A percentile compares a stretch with the other conserved stretches of the same genome.
These are phyloP conservation scores for Erysiphe neolycopersici DNA, from an alignment of 2,329 filamentous ascomycete species.

Conservation along the genomic window DNA sequence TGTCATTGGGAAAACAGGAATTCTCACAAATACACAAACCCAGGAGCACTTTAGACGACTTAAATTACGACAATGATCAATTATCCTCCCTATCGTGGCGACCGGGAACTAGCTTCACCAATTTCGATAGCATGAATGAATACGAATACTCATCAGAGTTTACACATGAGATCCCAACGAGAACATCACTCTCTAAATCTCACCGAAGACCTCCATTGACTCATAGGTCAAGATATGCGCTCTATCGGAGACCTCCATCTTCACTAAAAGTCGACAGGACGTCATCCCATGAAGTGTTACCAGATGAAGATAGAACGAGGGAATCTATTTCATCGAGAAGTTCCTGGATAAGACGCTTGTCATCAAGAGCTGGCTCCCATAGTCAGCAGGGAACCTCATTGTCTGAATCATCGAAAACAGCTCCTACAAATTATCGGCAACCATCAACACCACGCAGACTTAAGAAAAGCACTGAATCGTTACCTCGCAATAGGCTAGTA, in stretches of 20 bases:
- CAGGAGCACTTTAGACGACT: constrained; percentile 6
- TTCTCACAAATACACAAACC: constrained; percentile 10
- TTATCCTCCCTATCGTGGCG: constrained; percentile 8
- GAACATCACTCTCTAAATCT: constrained; percentile 4
- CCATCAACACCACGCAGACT: background rate
- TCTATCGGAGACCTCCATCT: constrained; percentile 7
- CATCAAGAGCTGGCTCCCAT: constrained; percentile 35
- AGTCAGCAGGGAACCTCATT: constrained; percentile 15
- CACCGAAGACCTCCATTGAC: constrained; percentile 1
- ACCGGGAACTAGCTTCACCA: constrained; percentile 10
- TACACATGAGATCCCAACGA: constrained; percentile 1
- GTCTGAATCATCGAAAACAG: constrained; percentile 24
- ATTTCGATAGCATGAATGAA: constrained; percentile 1
- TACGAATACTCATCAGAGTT: background rate
- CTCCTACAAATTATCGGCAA: constrained; percentile 17
- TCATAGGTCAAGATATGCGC: background rate
- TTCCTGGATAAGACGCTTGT: constrained; percentile 50
- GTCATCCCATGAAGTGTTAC: background rate
- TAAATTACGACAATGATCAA: constrained; percentile 4
- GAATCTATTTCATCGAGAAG: constrained; percentile 33
- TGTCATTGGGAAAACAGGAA: constrained; percentile 13
- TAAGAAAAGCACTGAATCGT: constrained; percentile 1
- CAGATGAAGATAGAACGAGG: constrained; percentile 12
- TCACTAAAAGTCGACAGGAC: constrained; percentile 6
- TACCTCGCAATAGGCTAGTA: constrained; percentile 48